These are phyloP conservation scores for Epichloe uncinata DNA, from an alignment of 2,329 filamentous ascomycete species.

Conservation along the genomic window DNA sequence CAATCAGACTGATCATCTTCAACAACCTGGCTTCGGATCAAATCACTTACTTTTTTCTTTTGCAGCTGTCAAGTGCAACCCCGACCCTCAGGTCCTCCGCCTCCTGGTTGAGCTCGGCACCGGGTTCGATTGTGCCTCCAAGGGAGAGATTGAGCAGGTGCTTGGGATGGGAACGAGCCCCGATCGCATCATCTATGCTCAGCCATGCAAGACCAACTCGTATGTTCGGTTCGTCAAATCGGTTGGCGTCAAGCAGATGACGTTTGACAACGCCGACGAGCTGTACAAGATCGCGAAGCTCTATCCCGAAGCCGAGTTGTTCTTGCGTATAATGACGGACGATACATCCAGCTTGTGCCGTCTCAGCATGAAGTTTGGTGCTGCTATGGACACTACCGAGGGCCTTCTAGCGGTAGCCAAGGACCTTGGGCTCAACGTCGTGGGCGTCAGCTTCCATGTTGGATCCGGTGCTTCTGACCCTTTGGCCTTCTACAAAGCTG, in stretches of 20 bases:
- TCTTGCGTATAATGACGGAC: constrained; percentile 88
- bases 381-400: constrained; percentile 68
- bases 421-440: constrained; percentile 74
- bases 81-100: constrained; percentile 75
- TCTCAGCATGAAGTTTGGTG: constrained; percentile 94
- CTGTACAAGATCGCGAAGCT: constrained; percentile 94
- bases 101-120: constrained; percentile 80
- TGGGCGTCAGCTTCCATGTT: constrained; percentile 95
- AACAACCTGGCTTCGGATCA: background rate
- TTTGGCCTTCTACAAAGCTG: constrained; percentile 79
- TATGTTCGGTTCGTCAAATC: constrained; percentile 84
- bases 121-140: constrained; percentile 97
- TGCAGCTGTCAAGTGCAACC: constrained; percentile 95
- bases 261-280: constrained; percentile 96
- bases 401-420: constrained; percentile 68
- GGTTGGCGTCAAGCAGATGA: constrained; percentile 91
- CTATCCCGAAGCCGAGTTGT: constrained; percentile 80
- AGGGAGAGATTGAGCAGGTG: constrained; percentile 90
- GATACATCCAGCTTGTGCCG: constrained; percentile 91
- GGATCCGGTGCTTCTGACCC: constrained; percentile 93
- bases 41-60: background rate
- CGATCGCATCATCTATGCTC: constrained; percentile 91
- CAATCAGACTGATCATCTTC: background rate
- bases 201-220: constrained; percentile 98
- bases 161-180: constrained; percentile 72